These are phyloP conservation scores for Lactarius psammicola DNA, from an alignment of 768 basidiomycete species.

Conservation along the genomic window DNA sequence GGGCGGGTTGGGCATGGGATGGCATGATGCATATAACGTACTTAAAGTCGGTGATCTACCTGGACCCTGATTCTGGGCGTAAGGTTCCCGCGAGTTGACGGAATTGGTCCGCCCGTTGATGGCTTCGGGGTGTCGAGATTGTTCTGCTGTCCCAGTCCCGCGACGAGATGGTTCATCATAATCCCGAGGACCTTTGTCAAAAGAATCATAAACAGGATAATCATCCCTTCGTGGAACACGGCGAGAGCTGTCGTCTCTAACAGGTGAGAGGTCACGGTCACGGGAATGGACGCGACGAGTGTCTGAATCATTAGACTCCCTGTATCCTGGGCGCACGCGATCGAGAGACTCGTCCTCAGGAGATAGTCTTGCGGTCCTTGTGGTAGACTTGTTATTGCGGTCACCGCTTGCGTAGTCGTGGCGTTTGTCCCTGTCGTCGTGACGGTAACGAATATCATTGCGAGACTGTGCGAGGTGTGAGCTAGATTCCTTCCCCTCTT, in stretches of 20 bases:
- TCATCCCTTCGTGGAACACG: constrained; percentile 22
- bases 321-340: constrained; percentile 17
- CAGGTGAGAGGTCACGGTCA: constrained; percentile 24
- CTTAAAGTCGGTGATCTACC: constrained; percentile 30
- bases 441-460: constrained; percentile 14
- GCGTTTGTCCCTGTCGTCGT: constrained; percentile 17
- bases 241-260: constrained; percentile 24
- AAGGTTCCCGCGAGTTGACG: constrained; percentile 16
- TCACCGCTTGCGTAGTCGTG: constrained; percentile 14
- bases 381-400: constrained; percentile 3
- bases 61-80: constrained; percentile 24
- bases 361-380: constrained; percentile 13
- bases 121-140: constrained; percentile 19
- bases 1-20: constrained; percentile 21
- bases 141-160: constrained; percentile 12
- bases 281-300: constrained; percentile 15
- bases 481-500: constrained; percentile 21
- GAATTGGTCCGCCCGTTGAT: constrained; percentile 15
- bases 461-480: constrained; percentile 6
- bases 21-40: constrained; percentile 32
- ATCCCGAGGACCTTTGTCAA: constrained; percentile 23
- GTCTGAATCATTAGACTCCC: constrained; percentile 18
- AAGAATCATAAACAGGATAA: constrained; percentile 23
- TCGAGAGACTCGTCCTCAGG: constrained; percentile 18
- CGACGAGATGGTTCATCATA: constrained; percentile 22